phyloP scores from a whole-genome alignment of 2,329 filamentous ascomycete species.

The Colletotrichum sp. region DNA sequence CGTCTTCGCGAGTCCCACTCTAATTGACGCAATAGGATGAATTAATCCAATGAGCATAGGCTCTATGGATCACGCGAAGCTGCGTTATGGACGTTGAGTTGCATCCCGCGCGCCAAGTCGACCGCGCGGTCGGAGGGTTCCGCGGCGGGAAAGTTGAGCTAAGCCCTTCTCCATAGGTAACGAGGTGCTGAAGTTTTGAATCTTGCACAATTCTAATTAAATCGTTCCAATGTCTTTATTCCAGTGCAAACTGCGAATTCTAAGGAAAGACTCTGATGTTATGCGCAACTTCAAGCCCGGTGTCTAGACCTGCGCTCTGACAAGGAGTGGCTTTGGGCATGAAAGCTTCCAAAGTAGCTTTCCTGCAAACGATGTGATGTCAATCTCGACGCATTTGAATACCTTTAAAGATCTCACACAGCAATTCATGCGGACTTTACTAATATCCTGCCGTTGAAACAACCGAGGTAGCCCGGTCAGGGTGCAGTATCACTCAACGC shows the following conservation, averaged over 20 bases:
- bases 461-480: too few relatives aligned
- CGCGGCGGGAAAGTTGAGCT: accelerated
- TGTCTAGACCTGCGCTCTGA: neutral
- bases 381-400: neutral
- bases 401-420: too few relatives aligned
- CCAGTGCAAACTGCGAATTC: accelerated
- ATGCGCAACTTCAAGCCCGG: neutral
- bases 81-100: neutral
- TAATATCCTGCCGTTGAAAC: too few relatives aligned
- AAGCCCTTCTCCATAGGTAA: neutral
- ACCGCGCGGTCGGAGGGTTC: neutral
- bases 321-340: neutral
- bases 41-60: accelerated
- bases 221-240: neutral
- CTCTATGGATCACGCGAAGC: neutral
- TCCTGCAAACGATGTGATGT: neutral
- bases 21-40: neutral
- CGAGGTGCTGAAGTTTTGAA: neutral
- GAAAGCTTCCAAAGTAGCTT: neutral
- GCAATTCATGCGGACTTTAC: too few relatives aligned
- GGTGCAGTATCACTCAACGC: too few relatives aligned
- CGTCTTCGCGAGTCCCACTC: too few relatives aligned
- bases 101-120: neutral
- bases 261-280: neutral
- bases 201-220: neutral